Conservation (phyloP, 208 protist species). For the Blastocrithidia nonstop region DNA sequence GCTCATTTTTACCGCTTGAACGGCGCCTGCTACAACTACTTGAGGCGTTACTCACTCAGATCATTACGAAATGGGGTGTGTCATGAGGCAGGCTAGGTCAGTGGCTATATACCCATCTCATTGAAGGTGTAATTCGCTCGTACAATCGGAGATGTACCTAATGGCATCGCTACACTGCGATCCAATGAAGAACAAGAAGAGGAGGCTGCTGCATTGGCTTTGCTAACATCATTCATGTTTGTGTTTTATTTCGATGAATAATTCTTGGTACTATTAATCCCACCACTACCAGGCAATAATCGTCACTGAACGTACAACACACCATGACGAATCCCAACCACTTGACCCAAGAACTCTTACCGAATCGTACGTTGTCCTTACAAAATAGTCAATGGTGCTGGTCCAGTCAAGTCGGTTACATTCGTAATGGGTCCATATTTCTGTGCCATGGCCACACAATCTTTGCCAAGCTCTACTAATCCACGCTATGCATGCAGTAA, state of each 20-base stretch:
- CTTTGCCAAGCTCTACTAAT: slow-evolving; percentile 45
- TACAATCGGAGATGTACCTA: slow-evolving; percentile 28
- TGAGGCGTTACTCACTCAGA: slow-evolving; percentile 61
- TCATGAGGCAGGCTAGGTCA: slow-evolving; percentile 77
- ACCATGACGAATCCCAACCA: slow-evolving; percentile 63
- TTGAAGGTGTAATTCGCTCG: slow-evolving; percentile 17
- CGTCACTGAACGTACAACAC: slow-evolving; percentile 74
- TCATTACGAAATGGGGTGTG: slow-evolving; percentile 84
- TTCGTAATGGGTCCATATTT: slow-evolving; percentile 14
- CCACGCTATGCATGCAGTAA: slow-evolving; percentile 14
- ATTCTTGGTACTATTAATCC: too few species aligned
- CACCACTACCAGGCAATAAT: slow-evolving; percentile 28
- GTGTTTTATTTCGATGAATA: too few species aligned
- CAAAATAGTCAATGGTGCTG: slow-evolving; percentile 15
- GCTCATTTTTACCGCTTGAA: slow-evolving; percentile 66
- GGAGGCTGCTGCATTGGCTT: too few species aligned
- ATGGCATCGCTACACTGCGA: slow-evolving; percentile 51
- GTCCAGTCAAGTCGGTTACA: slow-evolving; percentile 12
- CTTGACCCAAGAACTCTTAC: slow-evolving; percentile 62
- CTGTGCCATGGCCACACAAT: slow-evolving; percentile 37
- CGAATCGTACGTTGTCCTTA: slow-evolving; percentile 25
- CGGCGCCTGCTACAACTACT: slow-evolving; percentile 49
- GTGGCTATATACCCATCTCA: slow-evolving; percentile 7
- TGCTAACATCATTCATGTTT: too few species aligned
- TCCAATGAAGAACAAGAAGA: too few species aligned